Evolutionary conservation across 2,329 filamentous ascomycete genomes (phyloP).

Genomic region (Gremmenia infestans): DNA sequence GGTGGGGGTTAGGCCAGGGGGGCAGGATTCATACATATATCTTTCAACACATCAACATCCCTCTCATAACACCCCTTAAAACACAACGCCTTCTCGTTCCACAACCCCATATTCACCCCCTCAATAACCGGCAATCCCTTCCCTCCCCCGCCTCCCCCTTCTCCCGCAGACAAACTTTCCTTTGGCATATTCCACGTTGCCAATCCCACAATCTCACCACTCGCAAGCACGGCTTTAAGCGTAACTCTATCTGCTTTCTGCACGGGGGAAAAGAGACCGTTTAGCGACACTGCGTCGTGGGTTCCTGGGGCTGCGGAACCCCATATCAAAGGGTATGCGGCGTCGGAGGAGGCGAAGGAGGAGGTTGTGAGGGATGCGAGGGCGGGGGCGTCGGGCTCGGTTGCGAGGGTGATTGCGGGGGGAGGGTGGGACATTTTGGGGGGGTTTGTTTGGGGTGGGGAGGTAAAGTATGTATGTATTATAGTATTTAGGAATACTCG

Average conservation of each 20-base stretch:
- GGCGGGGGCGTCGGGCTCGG: conserved; percentile 6
- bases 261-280: conserved; percentile 13
- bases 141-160: background rate
- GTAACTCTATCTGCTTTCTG: conserved; percentile 10
- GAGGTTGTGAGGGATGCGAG: conserved; percentile 15
- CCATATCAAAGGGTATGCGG: conserved; percentile 17
- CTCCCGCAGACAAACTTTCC: background rate
- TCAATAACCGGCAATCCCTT: conserved; percentile 6
- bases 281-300: conserved; percentile 9
- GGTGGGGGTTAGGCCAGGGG: background rate
- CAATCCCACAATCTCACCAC: conserved; percentile 10
- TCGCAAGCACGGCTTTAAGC: conserved; percentile 12
- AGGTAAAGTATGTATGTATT: background rate
- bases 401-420: conserved; percentile 3
- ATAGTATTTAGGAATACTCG: too few species aligned
- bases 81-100: conserved; percentile 17
- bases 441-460: background rate
- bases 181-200: conserved; percentile 16
- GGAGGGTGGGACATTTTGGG: conserved; percentile 5
- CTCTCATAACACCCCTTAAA: conserved; percentile 9
- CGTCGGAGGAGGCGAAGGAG: conserved; percentile 13
- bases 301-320: conserved; percentile 4
- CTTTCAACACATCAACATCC: conserved; percentile 17
- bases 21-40: conserved; percentile 10
- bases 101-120: conserved; percentile 14